phyloP scores from a whole-genome alignment of 805 yeast genomes.

The Myxozyma udenii region DNA sequence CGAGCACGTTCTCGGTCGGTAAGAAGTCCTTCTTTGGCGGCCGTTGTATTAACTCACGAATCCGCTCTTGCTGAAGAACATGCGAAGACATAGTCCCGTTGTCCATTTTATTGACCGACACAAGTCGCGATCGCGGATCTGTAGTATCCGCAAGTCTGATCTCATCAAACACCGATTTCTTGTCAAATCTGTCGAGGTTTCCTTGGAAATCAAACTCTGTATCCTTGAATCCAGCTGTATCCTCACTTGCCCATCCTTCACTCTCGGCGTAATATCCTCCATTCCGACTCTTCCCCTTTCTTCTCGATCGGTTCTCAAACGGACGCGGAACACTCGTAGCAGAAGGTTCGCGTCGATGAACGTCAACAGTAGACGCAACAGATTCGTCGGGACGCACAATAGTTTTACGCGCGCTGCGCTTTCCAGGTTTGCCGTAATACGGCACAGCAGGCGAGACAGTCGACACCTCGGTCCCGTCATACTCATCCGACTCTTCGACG shows the following conservation, averaged over 20 bases:
- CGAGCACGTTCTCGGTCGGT: slow-evolving; percentile 27
- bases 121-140: slow-evolving; percentile 61
- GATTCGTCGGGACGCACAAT: background rate
- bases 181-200: slow-evolving; percentile 77
- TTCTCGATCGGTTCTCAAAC: slow-evolving; percentile 1
- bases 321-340: slow-evolving; percentile 21
- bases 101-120: slow-evolving; percentile 61
- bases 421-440: background rate
- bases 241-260: slow-evolving; percentile 34
- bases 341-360: slow-evolving; percentile 17
- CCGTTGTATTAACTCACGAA: slow-evolving; percentile 10
- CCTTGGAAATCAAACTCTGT: slow-evolving; percentile 85
- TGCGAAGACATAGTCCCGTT: slow-evolving; percentile 9
- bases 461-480: background rate
- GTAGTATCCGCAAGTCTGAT: slow-evolving; percentile 55
- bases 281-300: slow-evolving; percentile 19
- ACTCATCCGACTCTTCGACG: background rate
- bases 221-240: slow-evolving; percentile 45
- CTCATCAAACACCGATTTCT: slow-evolving; percentile 72
- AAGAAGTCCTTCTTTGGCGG: slow-evolving; percentile 20
- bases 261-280: slow-evolving; percentile 29
- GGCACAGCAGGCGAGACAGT: background rate
- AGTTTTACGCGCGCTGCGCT: background rate
- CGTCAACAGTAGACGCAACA: background rate
- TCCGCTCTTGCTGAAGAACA: slow-evolving; percentile 25